Base-by-base conservation (phyloP, 1,284 basidiomycete genomes). In the Sporisorium exsertum region DNA sequence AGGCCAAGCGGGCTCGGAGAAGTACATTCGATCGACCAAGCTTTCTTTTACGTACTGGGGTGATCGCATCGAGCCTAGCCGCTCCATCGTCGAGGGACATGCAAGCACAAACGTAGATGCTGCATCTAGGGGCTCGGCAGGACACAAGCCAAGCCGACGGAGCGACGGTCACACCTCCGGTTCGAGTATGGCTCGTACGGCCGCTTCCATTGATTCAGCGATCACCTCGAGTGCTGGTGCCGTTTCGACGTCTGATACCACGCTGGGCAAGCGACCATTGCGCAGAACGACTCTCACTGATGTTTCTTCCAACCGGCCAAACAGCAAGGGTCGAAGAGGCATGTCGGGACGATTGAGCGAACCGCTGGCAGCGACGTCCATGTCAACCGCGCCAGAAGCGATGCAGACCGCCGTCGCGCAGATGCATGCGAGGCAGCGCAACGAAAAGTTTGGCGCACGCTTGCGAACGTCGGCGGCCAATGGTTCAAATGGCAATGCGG, bases 41-140 rank as follows among this genome's bases (percentile, higher is more conserved):
- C 65, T 82, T 7, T 80, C 78, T 4, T 82, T 82, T 54, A 78
- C 78, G 5, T 82, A 82, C 57, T 74, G 78, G 72, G 80, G 80
- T 26, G 77, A 79, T 40, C 59, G 64, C 15, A 59, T 81, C 49
- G 77, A 78, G 64, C 77, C 77, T n/a, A 45, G 64, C 5, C 63
- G 59, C n/a, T 52, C 56, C 12, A 40, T 72, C 3, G 51, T 59
- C n/a, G 69, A 59, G 13, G 40, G 33, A 16, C 55, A 58, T n/a
- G 18, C 59, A 0, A 58, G 12, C 26, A n/a, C 18, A 5, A 45
- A 27, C 13, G n/a, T 33, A 0, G 26, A 35, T 20, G 40, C 18
- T 2, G 64, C 51, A 12, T 7, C 24, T 20, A 62, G 46, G 18
- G 10, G 16, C 15, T 47, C 42, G 6, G 5, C 60, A 3, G 46